Conservation (phyloP, 805 yeast species). For the Candida ipomoeae region DNA sequence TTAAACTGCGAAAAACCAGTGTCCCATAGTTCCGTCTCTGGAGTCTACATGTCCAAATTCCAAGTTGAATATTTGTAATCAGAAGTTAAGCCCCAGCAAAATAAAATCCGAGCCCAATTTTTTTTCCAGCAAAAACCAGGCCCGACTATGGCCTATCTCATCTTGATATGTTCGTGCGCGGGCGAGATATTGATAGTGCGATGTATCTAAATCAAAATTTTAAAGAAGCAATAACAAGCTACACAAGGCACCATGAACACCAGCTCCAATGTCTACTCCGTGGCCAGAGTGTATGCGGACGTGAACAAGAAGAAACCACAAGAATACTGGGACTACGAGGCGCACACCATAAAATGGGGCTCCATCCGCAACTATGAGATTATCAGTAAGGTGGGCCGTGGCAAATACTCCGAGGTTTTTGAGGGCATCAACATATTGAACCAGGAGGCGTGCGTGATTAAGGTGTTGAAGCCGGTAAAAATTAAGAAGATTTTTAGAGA, state of each 20-base stretch:
- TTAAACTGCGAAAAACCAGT: not conserved
- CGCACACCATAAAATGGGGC: slow-evolving; percentile 43
- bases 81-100: not conserved
- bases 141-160: not conserved
- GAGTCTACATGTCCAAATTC: not conserved
- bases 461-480: slow-evolving; percentile 89
- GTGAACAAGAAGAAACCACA: slow-evolving; percentile 64
- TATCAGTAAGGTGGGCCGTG: slow-evolving; percentile 80
- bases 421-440: slow-evolving; percentile 70
- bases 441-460: slow-evolving; percentile 68
- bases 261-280: slow-evolving; percentile 22
- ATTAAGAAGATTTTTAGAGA: slow-evolving; percentile 88
- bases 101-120: not conserved
- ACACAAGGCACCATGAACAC: slow-evolving; percentile 5
- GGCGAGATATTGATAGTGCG: slow-evolving; percentile 10
- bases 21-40: not conserved
- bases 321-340: slow-evolving; percentile 85
- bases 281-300: slow-evolving; percentile 64
- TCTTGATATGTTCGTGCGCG: slow-evolving; percentile 6
- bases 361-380: slow-evolving; percentile 61
- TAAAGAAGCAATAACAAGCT: slow-evolving; percentile 4
- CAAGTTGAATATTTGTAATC: not conserved
- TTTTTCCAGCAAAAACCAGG: not conserved
- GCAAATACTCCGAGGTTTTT: slow-evolving; percentile 94
- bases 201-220: slow-evolving; percentile 10